These are phyloP conservation scores for Boletus fagicola DNA, from an alignment of 768 basidiomycete species.

Conservation along the genomic window DNA sequence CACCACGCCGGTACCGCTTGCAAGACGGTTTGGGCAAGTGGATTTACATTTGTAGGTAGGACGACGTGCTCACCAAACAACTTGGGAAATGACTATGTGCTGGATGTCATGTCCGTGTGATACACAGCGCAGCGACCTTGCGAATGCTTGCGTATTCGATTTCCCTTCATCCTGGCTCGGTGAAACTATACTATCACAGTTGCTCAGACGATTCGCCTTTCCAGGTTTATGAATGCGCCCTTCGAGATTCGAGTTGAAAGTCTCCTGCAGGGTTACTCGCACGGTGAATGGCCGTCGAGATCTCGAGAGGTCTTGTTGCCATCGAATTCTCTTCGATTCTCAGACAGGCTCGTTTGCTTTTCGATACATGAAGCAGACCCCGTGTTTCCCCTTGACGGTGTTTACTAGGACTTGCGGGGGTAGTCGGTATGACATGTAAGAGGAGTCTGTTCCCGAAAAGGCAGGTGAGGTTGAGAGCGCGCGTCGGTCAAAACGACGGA, in stretches of 20 bases:
- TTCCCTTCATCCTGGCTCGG: background rate
- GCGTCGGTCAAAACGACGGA: background rate
- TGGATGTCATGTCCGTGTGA: constrained; percentile 31
- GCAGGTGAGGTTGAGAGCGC: constrained; percentile 13
- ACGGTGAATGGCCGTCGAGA: background rate
- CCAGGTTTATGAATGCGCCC: background rate
- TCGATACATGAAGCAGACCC: background rate
- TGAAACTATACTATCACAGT: background rate
- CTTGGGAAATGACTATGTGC: constrained; percentile 4
- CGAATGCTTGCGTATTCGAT: constrained; percentile 6
- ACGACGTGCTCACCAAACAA: constrained; percentile 9
- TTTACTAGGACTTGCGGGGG: too few relatives aligned
- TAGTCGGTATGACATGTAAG: too few relatives aligned
- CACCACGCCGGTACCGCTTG: constrained; percentile 24
- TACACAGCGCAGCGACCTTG: constrained; percentile 9
- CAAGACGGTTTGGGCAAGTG: constrained; percentile 18
- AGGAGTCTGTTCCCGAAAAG: constrained; percentile 20
- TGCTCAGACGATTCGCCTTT: constrained; percentile 18
- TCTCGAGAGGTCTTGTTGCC: background rate
- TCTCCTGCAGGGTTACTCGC: background rate
- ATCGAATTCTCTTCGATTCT: background rate
- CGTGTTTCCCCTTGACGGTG: background rate
- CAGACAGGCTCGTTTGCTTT: background rate
- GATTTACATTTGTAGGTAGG: constrained; percentile 16
- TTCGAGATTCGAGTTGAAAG: constrained; percentile 5